phyloP scores from a whole-genome alignment of 495 filamentous ascomycete genomes.

The Hypoxylon lienhwacheense region DNA sequence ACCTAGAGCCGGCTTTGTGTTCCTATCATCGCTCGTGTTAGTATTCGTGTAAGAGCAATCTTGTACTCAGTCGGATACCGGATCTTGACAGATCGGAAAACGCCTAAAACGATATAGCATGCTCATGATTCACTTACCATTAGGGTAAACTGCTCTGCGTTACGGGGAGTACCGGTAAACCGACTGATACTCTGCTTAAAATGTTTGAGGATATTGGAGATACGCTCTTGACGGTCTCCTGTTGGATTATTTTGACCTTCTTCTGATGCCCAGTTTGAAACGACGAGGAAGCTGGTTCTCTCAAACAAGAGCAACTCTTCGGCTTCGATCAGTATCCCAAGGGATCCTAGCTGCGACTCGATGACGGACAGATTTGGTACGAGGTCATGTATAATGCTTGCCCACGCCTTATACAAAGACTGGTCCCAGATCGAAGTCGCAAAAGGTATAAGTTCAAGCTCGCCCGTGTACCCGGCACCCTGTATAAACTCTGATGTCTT shows the following conservation, averaged over 20 bases:
- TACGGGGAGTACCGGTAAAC: conserved; percentile 55
- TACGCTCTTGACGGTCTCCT: conserved; percentile 88
- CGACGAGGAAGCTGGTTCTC: conserved; percentile 91
- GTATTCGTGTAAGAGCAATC: neutral
- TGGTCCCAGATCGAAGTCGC: conserved; percentile 99
- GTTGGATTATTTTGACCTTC: conserved; percentile 79
- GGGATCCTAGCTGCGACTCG: conserved; percentile 73
- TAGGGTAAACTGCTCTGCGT: conserved; percentile 58
- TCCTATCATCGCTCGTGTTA: conserved; percentile 40
- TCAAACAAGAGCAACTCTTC: conserved; percentile 96
- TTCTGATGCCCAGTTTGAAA: conserved; percentile 76
- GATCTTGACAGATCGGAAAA: too few relatives aligned
- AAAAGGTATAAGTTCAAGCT: conserved; percentile 68
- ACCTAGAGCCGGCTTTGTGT: conserved; percentile 60
- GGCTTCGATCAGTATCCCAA: conserved; percentile 82
- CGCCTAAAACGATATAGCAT: too few relatives aligned
- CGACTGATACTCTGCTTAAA: conserved; percentile 76
- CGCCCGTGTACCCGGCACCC: conserved; percentile 39
- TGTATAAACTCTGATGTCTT: conserved; percentile 70
- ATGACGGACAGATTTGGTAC: conserved; percentile 92
- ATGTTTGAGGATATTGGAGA: conserved; percentile 94
- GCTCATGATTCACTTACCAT: conserved; percentile 44
- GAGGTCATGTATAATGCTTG: conserved; percentile 91
- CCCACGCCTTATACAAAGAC: conserved; percentile 97
- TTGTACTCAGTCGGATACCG: neutral